Evolutionary conservation across 2,329 filamentous ascomycete genomes (phyloP).

Genomic region (Fusarium heterosporum): DNA sequence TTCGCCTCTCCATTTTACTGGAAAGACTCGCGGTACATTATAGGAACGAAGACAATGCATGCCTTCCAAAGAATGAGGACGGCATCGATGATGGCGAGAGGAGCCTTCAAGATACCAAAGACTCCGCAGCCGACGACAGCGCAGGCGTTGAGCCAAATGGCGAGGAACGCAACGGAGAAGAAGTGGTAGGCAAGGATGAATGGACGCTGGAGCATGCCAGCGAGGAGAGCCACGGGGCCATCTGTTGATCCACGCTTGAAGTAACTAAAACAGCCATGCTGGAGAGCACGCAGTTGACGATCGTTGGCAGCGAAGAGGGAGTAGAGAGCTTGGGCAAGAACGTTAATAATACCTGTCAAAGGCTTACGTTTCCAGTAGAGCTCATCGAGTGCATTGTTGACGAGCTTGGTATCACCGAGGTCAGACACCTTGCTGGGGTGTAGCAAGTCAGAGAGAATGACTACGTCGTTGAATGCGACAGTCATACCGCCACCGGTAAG

Average conservation of each 20-base stretch:
- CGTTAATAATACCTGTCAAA: slow-evolving; percentile 91
- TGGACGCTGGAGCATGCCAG: slow-evolving; percentile 82
- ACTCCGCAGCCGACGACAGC: slow-evolving; percentile 54
- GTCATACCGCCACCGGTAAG: slow-evolving; percentile 98
- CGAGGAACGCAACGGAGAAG: slow-evolving; percentile 90
- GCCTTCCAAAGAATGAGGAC: slow-evolving; percentile 82
- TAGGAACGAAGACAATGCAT: slow-evolving; percentile 83
- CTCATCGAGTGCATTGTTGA: slow-evolving; percentile 74
- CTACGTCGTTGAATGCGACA: slow-evolving; percentile 92
- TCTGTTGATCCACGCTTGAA: slow-evolving; percentile 82
- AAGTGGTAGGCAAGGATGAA: slow-evolving; percentile 89
- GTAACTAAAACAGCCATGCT: slow-evolving; percentile 92
- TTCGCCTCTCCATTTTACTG: slow-evolving; percentile 22
- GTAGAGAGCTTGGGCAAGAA: slow-evolving; percentile 95
- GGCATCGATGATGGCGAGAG: slow-evolving; percentile 73
- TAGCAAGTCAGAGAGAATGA: slow-evolving; percentile 80
- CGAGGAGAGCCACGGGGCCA: slow-evolving; percentile 84
- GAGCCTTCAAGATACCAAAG: slow-evolving; percentile 59
- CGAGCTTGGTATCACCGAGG: slow-evolving; percentile 73
- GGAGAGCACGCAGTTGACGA: slow-evolving; percentile 79
- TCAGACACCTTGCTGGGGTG: slow-evolving; percentile 74
- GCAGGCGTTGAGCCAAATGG: slow-evolving; percentile 74
- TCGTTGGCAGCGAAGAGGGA: slow-evolving; percentile 89
- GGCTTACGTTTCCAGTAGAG: slow-evolving; percentile 92
- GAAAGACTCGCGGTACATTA: slow-evolving; percentile 75